Base-by-base conservation (phyloP, 2,329 filamentous ascomycete species). In the Nemania sp. region DNA sequence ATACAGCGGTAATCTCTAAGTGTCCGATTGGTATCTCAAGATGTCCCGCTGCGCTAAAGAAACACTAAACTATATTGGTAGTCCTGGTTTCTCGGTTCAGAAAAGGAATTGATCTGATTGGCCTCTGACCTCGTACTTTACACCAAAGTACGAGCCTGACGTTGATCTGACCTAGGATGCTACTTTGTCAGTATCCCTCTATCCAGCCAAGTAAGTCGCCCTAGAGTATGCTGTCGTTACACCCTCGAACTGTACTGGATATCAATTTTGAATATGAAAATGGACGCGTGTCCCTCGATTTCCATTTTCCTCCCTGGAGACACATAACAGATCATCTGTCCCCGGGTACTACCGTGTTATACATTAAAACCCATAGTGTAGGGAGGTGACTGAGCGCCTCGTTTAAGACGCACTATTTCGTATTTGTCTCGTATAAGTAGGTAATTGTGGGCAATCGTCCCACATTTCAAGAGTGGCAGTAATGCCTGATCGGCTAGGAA, bases 381-480 rank as follows among this genome's bases (percentile, higher is more conserved):
- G 38, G 38, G 15, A 41, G 38, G 13, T 5, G 38, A 41, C 13
- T 18, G 38, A 41, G 15, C 18, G 45, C 45, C 8, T 20, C 18
- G 45, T 47, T 22, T 47, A 24, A 59, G 11, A 5, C 38, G 38
- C 11, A 41, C 38, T 41, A 41, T 41, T 41, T 57, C 55, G 55
- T 57, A 51, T 27, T n/a, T 45, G 18, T 7, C 56, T 65, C 62
- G 62, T 65, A 54, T 60, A 53, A 5, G 15, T 20, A 47, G 18
- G 18, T 20, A 47, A 5, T 11, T 24, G n/a, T 20, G 18, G 32
- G 32, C 32, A 35, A 35, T 11, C 32, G 45, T 24, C 22, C n/a
- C 45, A 47, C 45, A 47, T 24, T 24, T 20, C 10, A n/a, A 20
- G 45, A 7, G 5, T 5, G 45, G n/a, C 18, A 47, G 45, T 47